Percentiles rank a stretch among this genome's conserved stretches.
These are phyloP conservation scores for Chalciporus pseudorubinellus DNA, from an alignment of 768 basidiomycete genomes.

Conservation along the genomic window DNA sequence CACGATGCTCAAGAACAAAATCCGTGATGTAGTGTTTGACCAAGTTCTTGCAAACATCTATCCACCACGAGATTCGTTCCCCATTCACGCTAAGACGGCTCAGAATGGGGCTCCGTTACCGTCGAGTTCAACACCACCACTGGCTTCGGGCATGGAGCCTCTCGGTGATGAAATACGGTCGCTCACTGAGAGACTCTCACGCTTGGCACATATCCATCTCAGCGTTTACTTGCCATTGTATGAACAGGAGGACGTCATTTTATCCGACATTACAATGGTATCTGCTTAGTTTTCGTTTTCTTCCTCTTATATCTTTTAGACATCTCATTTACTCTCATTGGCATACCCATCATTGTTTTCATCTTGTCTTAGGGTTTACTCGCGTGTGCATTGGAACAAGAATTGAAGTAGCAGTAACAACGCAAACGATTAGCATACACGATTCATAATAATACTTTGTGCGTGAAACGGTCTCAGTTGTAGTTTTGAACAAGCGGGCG, in stretches of 20 bases:
- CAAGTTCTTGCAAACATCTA: constrained; percentile 54
- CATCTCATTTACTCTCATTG: constrained; percentile 14
- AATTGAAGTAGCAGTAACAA: constrained; percentile 28
- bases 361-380: constrained; percentile 25
- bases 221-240: constrained; percentile 77
- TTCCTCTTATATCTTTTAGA: constrained; percentile 21
- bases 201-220: constrained; percentile 71
- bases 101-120: constrained; percentile 17
- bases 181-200: constrained; percentile 68
- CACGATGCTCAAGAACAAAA: constrained; percentile 56
- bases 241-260: constrained; percentile 52
- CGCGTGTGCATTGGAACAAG: constrained; percentile 24
- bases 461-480: neutral
- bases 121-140: constrained; percentile 10
- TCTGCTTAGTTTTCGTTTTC: constrained; percentile 16
- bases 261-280: constrained; percentile 21
- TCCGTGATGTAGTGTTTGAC: constrained; percentile 62
- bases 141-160: constrained; percentile 66
- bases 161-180: constrained; percentile 62
- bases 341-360: constrained; percentile 31
- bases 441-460: constrained; percentile 29
- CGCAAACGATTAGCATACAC: constrained; percentile 29
- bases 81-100: constrained; percentile 28
- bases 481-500: too few relatives aligned
- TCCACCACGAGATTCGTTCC: constrained; percentile 42